Conservation (phyloP, 2,329 filamentous ascomycete genomes). For the Stachybotrys elegans region DNA sequence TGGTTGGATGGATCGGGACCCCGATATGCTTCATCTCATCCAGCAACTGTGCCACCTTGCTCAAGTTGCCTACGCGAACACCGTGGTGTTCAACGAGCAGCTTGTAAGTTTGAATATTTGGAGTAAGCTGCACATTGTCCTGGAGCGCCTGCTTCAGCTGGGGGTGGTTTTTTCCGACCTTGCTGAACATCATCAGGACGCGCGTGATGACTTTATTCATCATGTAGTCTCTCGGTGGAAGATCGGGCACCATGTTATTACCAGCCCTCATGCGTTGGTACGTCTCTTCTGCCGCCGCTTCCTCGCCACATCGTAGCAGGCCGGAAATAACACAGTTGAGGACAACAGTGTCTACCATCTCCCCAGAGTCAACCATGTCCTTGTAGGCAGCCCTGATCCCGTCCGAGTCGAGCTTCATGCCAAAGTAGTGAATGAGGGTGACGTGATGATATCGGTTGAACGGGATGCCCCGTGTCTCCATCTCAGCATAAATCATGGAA, state of each 20-base stretch:
- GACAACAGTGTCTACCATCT: constrained; percentile 82
- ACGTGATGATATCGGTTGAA: constrained; percentile 79
- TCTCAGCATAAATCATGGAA: constrained; percentile 79
- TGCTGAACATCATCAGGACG: constrained; percentile 53
- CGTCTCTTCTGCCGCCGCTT: constrained; percentile 69
- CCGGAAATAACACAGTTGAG: constrained; percentile 83
- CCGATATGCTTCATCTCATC: constrained; percentile 72
- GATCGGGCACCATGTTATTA: constrained; percentile 32
- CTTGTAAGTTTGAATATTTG: constrained; percentile 74
- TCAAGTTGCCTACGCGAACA: constrained; percentile 62
- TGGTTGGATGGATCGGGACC: constrained; percentile 65
- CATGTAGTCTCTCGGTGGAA: constrained; percentile 41
- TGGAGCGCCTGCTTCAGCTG: constrained; percentile 53
- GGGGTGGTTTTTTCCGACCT: constrained; percentile 49
- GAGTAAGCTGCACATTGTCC: constrained; percentile 58
- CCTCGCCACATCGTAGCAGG: constrained; percentile 71
- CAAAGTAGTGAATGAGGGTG: constrained; percentile 78
- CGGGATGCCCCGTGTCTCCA: constrained; percentile 61
- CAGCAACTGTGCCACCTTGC: constrained; percentile 65
- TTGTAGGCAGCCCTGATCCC: constrained; percentile 73
- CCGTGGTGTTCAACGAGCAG: constrained; percentile 75
- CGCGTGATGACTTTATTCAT: constrained; percentile 46
- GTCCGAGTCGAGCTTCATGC: constrained; percentile 66
- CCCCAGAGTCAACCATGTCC: constrained; percentile 76
- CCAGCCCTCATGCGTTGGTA: constrained; percentile 78